Conservation (phyloP, 2,329 filamentous ascomycete species). For the Leptodontidium sp. region DNA sequence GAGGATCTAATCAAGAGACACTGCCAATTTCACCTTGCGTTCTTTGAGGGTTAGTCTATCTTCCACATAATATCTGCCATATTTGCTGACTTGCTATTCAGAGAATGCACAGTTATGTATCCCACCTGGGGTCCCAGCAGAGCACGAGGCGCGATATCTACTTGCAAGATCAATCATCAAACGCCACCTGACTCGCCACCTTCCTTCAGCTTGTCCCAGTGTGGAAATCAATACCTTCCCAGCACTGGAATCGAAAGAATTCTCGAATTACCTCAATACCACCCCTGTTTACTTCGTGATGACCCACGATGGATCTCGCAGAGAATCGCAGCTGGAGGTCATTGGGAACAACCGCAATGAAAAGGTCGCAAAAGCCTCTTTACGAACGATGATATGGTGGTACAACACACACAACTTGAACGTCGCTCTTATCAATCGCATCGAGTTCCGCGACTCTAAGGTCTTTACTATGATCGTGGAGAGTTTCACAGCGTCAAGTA, state of each 20-base stretch:
- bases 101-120: slow-evolving; percentile 63
- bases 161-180: slow-evolving; percentile 71
- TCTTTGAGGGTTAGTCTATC: slow-evolving; percentile 57
- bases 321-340: slow-evolving; percentile 21
- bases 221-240: slow-evolving; percentile 52
- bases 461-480: slow-evolving; percentile 59
- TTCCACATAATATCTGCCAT: neutral
- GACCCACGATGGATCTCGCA: slow-evolving; percentile 65
- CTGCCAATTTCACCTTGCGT: slow-evolving; percentile 76
- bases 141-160: slow-evolving; percentile 55
- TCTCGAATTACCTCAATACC: slow-evolving; percentile 61
- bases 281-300: slow-evolving; percentile 72
- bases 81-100: slow-evolving; percentile 32
- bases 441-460: slow-evolving; percentile 64
- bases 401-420: slow-evolving; percentile 66
- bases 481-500: slow-evolving; percentile 37
- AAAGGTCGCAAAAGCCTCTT: slow-evolving; percentile 37
- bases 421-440: slow-evolving; percentile 68
- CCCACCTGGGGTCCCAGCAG: slow-evolving; percentile 51
- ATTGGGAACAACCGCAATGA: slow-evolving; percentile 24
- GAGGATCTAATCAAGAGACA: slow-evolving; percentile 65
- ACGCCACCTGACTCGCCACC: slow-evolving; percentile 57
- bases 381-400: slow-evolving; percentile 58
- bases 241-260: slow-evolving; percentile 57
- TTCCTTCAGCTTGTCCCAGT: slow-evolving; percentile 38